Evolutionary conservation across 2,329 filamentous ascomycete species (phyloP).

Genomic region (Neonectria magnoliae): DNA sequence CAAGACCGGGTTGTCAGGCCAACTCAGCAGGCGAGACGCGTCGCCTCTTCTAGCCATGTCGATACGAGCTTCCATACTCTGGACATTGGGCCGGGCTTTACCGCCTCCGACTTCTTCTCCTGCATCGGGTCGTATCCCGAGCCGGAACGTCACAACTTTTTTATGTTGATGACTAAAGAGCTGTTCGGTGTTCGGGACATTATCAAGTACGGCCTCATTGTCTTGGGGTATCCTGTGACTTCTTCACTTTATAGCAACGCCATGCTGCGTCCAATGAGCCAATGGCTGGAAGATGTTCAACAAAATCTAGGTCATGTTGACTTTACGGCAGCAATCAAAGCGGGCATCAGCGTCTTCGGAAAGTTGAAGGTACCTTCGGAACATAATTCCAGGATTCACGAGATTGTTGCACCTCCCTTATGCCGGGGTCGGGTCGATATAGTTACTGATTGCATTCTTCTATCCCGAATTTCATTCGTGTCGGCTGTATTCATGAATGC

Average conservation of each 20-base stretch:
- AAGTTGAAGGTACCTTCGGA: conserved; percentile 2
- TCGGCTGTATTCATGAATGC: conserved; percentile 9
- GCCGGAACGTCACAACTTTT: conserved; percentile 6
- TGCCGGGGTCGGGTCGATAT: neutral
- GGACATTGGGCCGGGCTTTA: neutral
- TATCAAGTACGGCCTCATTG: conserved; percentile 13
- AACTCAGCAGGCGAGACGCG: neutral
- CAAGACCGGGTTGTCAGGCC: neutral
- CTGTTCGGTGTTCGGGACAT: conserved; percentile 12
- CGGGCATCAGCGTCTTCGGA: conserved; percentile 8
- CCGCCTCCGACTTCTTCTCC: conserved; percentile 15
- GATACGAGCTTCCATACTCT: neutral
- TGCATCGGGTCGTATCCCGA: conserved; percentile 5
- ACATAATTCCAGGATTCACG: neutral
- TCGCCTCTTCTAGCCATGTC: neutral
- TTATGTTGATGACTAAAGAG: conserved; percentile 8
- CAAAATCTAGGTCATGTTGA: conserved; percentile 7
- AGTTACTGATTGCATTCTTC: neutral
- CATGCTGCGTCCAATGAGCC: conserved; percentile 3
- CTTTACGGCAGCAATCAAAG: neutral
- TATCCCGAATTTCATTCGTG: conserved; percentile 8
- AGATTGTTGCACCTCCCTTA: neutral
- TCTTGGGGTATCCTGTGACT: conserved; percentile 9
- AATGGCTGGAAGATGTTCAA: conserved; percentile 3
- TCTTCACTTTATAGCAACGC: conserved; percentile 5